Percentiles rank a stretch among this genome's conserved stretches.
Conservation (phyloP, 2,329 filamentous ascomycete species). For the Apiospora arundinis region DNA sequence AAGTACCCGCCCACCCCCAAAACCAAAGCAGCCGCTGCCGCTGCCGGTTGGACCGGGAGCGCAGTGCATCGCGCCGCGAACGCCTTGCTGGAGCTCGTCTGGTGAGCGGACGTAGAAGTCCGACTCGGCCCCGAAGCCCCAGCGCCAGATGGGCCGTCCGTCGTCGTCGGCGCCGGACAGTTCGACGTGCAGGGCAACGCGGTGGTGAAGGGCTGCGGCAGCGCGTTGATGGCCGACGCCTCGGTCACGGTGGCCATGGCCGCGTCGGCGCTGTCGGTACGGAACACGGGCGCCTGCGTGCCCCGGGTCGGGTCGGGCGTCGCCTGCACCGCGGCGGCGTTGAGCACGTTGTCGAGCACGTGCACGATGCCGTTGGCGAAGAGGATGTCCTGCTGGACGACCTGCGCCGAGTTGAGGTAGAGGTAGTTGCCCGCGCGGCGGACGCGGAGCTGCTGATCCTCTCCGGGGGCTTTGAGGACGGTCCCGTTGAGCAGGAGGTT, state of each 20-base stretch:
- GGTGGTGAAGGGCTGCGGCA: conserved; percentile 44
- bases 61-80: background rate
- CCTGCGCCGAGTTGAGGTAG: conserved; percentile 59
- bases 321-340: conserved; percentile 40
- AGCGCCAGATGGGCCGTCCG: conserved; percentile 24
- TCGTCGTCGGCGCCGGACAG: conserved; percentile 44
- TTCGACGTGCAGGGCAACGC: conserved; percentile 49
- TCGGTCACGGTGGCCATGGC: conserved; percentile 31
- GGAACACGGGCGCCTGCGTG: conserved; percentile 44
- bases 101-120: background rate
- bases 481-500: conserved; percentile 38
- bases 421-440: conserved; percentile 51
- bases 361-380: conserved; percentile 65
- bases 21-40: background rate
- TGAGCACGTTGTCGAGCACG: conserved; percentile 60
- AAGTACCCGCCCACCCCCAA: background rate
- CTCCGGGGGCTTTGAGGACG: too few relatives aligned
- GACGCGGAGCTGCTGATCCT: conserved; percentile 40
- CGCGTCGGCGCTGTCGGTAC: conserved; percentile 28
- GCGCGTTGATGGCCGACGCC: background rate
- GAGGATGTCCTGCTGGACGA: conserved; percentile 59
- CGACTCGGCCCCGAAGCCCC: background rate
- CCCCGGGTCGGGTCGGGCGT: conserved; percentile 45
- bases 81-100: background rate
- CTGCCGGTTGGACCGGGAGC: background rate